Evolutionary conservation across 2,329 filamentous ascomycete genomes (phyloP).

Genomic region (Paraphaeosphaeria minitans): DNA sequence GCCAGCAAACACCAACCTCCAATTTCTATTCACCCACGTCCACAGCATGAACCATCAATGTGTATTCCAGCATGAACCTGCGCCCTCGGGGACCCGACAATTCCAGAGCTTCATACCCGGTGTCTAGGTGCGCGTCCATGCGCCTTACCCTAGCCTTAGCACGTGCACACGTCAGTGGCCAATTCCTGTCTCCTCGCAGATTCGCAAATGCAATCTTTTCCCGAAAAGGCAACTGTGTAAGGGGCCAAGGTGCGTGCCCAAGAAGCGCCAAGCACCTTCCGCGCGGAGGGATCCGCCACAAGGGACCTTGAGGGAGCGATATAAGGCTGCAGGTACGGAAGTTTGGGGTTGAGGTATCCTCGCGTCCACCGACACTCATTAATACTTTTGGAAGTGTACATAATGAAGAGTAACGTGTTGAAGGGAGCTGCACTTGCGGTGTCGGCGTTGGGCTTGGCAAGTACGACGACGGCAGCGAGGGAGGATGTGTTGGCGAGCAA

Average conservation of each 20-base stretch:
- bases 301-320: background rate
- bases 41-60: background rate
- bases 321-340: slow-evolving; percentile 15
- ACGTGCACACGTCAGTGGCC: slow-evolving; percentile 38
- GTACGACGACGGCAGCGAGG: slow-evolving; percentile 19
- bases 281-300: slow-evolving; percentile 11
- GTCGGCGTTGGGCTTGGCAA: slow-evolving; percentile 19
- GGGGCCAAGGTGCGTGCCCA: slow-evolving; percentile 27
- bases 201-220: slow-evolving; percentile 12
- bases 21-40: background rate
- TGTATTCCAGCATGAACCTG: background rate
- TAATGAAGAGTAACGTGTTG: slow-evolving; percentile 30
- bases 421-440: slow-evolving; percentile 25
- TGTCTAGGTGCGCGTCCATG: slow-evolving; percentile 7
- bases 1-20: background rate
- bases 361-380: slow-evolving; percentile 15
- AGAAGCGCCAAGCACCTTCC: slow-evolving; percentile 22
- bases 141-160: slow-evolving; percentile 12
- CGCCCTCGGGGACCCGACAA: slow-evolving; percentile 2
- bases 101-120: background rate
- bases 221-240: slow-evolving; percentile 30
- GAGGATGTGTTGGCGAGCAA: slow-evolving; percentile 36
- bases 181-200: slow-evolving; percentile 27
- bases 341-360: slow-evolving; percentile 10
- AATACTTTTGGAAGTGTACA: background rate